Conservation (phyloP, 73 alveolate species). For the Symbiodinium pilosum region DNA sequence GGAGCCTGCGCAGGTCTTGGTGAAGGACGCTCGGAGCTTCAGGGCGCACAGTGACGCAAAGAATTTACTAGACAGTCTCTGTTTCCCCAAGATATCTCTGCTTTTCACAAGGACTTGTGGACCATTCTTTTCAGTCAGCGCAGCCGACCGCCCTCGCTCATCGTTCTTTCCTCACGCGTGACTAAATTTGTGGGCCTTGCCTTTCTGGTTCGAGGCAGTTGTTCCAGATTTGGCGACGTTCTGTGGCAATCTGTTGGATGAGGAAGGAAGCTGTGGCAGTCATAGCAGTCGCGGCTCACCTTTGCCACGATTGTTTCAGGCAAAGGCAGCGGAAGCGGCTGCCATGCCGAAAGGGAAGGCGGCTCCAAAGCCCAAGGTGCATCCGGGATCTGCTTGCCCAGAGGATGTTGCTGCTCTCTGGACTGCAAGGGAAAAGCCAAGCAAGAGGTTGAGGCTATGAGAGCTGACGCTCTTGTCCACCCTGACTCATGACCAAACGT, state of each 20-base stretch:
- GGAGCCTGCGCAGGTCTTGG: conserved; percentile 59
- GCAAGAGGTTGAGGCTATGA: conserved; percentile 65
- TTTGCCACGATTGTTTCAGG: background rate
- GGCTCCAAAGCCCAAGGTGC: conserved; percentile 3
- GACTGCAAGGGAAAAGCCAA: conserved; percentile 57
- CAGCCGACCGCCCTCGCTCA: conserved; percentile 48
- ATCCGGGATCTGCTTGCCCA: background rate
- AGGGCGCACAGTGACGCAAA: no score
- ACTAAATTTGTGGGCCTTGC: no score
- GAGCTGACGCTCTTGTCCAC: background rate
- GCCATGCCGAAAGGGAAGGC: conserved; percentile 12
- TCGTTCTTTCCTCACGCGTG: background rate
- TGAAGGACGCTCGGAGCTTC: conserved; percentile 70
- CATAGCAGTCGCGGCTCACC: background rate
- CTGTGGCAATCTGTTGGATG: conserved; percentile 58
- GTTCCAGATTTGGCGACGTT: conserved; percentile 78
- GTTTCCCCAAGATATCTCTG: background rate
- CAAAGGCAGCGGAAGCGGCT: background rate
- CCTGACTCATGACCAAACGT: no score
- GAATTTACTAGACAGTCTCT: background rate
- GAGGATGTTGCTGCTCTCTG: background rate
- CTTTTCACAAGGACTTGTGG: conserved; percentile 53
- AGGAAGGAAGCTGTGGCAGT: conserved; percentile 17
- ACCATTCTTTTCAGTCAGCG: conserved; percentile 63
- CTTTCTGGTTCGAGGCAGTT: background rate